Conservation (phyloP, 2,329 filamentous ascomycete genomes). For the Fusarium ramigenum region DNA sequence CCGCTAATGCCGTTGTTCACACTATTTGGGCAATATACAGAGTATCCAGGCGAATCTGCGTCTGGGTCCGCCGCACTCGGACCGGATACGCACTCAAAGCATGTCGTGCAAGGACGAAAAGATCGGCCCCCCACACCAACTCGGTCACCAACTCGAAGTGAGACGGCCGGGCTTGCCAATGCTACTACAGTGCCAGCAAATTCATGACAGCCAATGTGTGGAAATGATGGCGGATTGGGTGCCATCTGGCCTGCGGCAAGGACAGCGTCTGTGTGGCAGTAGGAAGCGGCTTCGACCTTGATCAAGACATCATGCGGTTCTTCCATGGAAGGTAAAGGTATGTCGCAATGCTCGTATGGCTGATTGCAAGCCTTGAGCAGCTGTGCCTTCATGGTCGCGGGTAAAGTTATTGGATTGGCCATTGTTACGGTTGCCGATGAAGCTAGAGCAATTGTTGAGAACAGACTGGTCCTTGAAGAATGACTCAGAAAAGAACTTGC, state of each 20-base stretch:
- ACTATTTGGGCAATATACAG: too few species aligned
- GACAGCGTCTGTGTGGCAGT: not conserved
- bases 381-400: not conserved
- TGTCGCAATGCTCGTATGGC: not conserved
- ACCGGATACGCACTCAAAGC: not conserved
- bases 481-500: not conserved
- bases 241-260: not conserved
- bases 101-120: not conserved
- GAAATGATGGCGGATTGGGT: not conserved
- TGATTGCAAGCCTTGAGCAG: not conserved
- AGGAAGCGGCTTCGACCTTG: not conserved
- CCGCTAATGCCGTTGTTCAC: too few species aligned
- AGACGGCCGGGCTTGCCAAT: not conserved
- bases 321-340: not conserved
- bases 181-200: not conserved
- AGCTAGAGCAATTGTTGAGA: not conserved
- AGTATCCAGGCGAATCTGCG: not conserved
- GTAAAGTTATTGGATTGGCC: not conserved
- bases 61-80: not conserved
- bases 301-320: not conserved
- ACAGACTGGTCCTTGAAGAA: not conserved
- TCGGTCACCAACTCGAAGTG: not conserved
- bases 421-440: not conserved
- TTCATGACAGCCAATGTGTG: not conserved
- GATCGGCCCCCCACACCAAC: not conserved